Percentiles rank a stretch among this genome's conserved stretches.
Evolutionary conservation across 768 basidiomycete species (phyloP).

Genomic region (Ramaria rubella): DNA sequence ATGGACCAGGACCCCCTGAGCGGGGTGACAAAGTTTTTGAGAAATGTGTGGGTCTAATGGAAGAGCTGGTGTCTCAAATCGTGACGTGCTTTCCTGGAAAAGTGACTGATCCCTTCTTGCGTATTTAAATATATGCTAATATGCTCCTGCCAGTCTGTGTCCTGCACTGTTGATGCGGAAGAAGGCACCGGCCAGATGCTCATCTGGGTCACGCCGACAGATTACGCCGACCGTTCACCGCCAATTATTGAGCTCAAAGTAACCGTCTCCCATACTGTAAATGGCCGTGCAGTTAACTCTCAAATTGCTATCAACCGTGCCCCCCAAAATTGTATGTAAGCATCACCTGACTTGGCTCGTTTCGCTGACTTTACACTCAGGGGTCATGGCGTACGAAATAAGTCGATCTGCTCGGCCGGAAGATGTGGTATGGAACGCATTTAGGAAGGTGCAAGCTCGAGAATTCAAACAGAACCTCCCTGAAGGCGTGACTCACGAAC

Average conservation of each 20-base stretch:
- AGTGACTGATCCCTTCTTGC: constrained; percentile 34
- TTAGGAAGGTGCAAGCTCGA: constrained; percentile 24
- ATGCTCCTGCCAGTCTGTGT: constrained; percentile 39
- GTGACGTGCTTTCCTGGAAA: constrained; percentile 54
- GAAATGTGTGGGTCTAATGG: constrained; percentile 65
- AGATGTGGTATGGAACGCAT: constrained; percentile 30
- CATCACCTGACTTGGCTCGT: constrained; percentile 1
- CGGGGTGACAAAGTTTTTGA: constrained; percentile 72
- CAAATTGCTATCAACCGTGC: constrained; percentile 29
- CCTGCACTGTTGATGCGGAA: constrained; percentile 55
- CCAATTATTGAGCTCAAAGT: constrained; percentile 59
- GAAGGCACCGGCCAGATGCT: constrained; percentile 39
- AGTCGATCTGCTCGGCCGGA: constrained; percentile 29
- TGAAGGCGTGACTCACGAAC: constrained; percentile 12
- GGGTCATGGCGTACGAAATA: constrained; percentile 57
- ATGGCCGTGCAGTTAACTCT: constrained; percentile 31
- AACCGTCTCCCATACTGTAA: constrained; percentile 39
- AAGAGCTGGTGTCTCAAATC: constrained; percentile 55
- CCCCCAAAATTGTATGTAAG: constrained; percentile 25
- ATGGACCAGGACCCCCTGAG: constrained; percentile 41
- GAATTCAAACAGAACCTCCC: constrained; percentile 3
- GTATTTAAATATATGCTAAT: constrained; percentile 1
- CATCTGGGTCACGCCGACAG: constrained; percentile 59
- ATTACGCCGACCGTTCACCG: constrained; percentile 27
- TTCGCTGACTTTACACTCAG: constrained; percentile 28